These are phyloP conservation scores for Yarrowia keelungensis DNA, from an alignment of 805 yeast genomes.

Conservation along the genomic window DNA sequence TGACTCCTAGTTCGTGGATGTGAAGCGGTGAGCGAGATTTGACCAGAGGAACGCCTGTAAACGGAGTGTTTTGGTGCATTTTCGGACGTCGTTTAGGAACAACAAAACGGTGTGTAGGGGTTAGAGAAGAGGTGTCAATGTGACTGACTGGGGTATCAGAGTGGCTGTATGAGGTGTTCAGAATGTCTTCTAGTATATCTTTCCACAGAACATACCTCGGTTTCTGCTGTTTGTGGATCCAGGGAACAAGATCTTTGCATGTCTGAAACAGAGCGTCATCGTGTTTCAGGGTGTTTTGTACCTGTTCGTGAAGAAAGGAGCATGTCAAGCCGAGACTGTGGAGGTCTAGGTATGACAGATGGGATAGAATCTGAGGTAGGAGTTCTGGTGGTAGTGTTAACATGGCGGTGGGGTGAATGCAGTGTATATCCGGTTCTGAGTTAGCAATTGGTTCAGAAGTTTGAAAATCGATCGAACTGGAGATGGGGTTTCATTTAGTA, in stretches of 20 bases:
- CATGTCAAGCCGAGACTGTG: not conserved
- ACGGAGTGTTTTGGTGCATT: constrained; percentile 14
- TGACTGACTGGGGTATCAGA: not conserved
- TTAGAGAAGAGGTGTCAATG: constrained; percentile 1
- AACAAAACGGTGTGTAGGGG: constrained; percentile 12
- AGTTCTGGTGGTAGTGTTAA: constrained; percentile 17
- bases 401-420: not conserved
- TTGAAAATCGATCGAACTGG: too few species aligned
- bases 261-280: not conserved
- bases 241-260: constrained; percentile 6
- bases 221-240: constrained; percentile 12
- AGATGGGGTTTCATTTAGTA: too few species aligned
- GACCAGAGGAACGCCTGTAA: not conserved
- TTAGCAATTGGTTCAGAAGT: too few species aligned
- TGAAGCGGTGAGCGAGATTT: not conserved
- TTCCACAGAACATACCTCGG: constrained; percentile 3
- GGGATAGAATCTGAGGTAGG: not conserved
- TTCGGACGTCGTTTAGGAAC: constrained; percentile 24
- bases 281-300: not conserved
- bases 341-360: constrained; percentile 1
- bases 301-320: constrained; percentile 1
- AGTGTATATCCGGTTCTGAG: too few species aligned
- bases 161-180: not conserved
- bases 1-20: constrained; percentile 12
- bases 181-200: not conserved